Conservation (phyloP, 371 early-diverging fungal species). For the Syncephalastrum racemosum region DNA sequence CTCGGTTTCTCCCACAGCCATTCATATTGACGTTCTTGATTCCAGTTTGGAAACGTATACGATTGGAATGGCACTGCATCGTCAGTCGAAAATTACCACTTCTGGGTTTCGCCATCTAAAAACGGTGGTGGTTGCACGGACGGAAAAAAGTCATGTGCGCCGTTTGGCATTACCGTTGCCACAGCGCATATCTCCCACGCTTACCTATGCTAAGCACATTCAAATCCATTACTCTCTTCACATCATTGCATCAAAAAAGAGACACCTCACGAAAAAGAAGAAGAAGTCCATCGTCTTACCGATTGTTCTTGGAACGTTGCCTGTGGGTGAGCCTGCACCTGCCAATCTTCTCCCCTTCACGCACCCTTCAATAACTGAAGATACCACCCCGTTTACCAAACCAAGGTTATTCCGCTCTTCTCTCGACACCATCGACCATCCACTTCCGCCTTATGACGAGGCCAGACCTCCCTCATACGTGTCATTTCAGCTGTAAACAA, state of each 20-base stretch:
- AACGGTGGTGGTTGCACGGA: constrained; percentile 2
- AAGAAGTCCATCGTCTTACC: constrained; percentile 1
- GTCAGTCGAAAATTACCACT: constrained; percentile 9
- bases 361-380: not conserved
- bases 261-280: constrained; percentile 4
- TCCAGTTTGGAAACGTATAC: not conserved
- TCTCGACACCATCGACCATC: not conserved
- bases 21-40: not conserved
- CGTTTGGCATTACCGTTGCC: not conserved
- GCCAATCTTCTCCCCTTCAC: constrained; percentile 6
- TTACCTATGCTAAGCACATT: constrained; percentile 6
- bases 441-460: constrained; percentile 1
- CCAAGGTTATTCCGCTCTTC: constrained; percentile 7
- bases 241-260: constrained; percentile 1
- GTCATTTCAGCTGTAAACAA: no score
- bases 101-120: constrained; percentile 4
- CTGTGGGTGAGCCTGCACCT: constrained; percentile 2
- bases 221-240: not conserved
- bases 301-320: constrained; percentile 2
- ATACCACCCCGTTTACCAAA: constrained; percentile 6
- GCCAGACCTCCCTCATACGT: not conserved
- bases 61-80: constrained; percentile 8
- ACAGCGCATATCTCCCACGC: not conserved
- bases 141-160: not conserved
- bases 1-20: not conserved